Base-by-base conservation (phyloP, 2,329 filamentous ascomycete genomes). In the Apiospora arundinis region DNA sequence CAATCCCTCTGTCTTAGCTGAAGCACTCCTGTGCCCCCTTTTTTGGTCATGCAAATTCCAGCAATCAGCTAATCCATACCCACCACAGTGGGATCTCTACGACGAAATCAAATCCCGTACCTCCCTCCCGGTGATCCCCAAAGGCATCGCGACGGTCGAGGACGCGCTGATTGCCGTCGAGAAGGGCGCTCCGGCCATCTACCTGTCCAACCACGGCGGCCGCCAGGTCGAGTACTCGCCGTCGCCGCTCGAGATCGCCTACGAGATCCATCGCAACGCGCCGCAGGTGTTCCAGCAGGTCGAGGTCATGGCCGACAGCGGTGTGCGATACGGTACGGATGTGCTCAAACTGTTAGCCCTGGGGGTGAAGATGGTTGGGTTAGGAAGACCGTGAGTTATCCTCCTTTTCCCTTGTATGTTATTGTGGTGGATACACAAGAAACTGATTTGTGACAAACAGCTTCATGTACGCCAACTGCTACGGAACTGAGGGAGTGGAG, bases 381-480 rank as follows among this genome's bases (percentile, higher is more conserved):
- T 88, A 16, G 86, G 85, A 16, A 77, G 86, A 18, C 78, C 82
- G 68, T 72, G 23, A 70, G 70, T 71, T 6, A 21, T 4, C 12
- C 23, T 18, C 28, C 8, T 32, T 25, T 52, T 52, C 14, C 16
- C 14, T 16, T 32, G 32, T 3, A 32, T 32, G 32, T 32, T 3
- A 32, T 6, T 6, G 32, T 32, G 32, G 32, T 6, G 40, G 9
- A 42, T 42, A 42, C 4, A 42, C 40, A 11, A 14, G 9, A 45
- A 45, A 48, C 25, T 48, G 25, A n/a, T 16, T 56, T 52, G 25
- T 12, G 12, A 63, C 16, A 11, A 16, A 18, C 11, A 72, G 70
- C 0, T 82, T 86, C 75, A 86, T 88, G 84, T 88, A 83, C 75
- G 82, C 85, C 67, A 87, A 87, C 74, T 77, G 83, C 48, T 88